Percentiles rank a stretch among this genome's conserved stretches.
Conservation (phyloP, 1,139 yeast species). For the Lodderomyces theae region DNA sequence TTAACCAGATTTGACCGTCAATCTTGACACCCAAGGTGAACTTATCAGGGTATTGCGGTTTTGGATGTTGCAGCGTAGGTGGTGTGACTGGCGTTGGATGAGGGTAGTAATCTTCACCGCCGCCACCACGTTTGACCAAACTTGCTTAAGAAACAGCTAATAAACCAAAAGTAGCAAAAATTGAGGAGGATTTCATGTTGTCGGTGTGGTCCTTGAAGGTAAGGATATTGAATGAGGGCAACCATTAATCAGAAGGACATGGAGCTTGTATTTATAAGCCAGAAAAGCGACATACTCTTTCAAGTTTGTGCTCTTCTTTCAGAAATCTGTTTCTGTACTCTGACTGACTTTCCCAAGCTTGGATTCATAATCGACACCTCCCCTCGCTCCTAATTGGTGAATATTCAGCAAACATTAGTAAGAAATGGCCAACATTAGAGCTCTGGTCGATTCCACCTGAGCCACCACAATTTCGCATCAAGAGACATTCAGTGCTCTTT, state of each 20-base stretch:
- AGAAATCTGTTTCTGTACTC: too few species aligned
- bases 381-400: too few species aligned
- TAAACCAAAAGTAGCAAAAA: conserved; percentile 3
- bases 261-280: neutral
- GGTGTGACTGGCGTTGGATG: neutral
- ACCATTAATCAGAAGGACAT: neutral
- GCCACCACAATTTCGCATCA: too few species aligned
- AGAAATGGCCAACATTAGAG: too few species aligned
- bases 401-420: too few species aligned
- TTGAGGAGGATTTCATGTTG: conserved; percentile 2
- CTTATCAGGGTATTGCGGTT: conserved; percentile 1
- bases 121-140: conserved; percentile 4
- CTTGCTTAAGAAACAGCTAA: neutral
- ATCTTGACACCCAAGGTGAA: conserved; percentile 10
- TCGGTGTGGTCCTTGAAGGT: neutral
- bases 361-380: too few species aligned
- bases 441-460: too few species aligned
- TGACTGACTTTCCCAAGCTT: too few species aligned
- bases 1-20: conserved; percentile 7
- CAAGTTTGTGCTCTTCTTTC: too few species aligned
- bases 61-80: neutral
- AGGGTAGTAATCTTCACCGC: conserved; percentile 1
- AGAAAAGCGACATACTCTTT: too few species aligned
- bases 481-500: too few species aligned
- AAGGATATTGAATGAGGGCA: too few species aligned